A percentile compares a stretch with the other conserved stretches of the same genome.
Conservation (phyloP, 306 rosid genomes). For the Carpinus viminea region DNA sequence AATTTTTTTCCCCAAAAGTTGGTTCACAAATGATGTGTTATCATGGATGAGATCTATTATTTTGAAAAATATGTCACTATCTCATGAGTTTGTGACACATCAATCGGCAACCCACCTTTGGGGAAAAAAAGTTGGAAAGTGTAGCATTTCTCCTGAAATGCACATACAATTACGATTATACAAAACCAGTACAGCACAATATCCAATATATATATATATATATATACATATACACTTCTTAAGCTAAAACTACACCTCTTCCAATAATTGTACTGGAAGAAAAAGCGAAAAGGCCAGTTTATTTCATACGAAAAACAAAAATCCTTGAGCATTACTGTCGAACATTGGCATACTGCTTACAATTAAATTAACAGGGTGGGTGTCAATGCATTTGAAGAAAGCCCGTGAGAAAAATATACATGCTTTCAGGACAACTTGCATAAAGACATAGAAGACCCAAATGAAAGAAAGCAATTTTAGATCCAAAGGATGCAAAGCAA, state of each 20-base stretch:
- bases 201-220: too few relatives aligned
- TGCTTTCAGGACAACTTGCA: background rate
- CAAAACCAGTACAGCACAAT: background rate
- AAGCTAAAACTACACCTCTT: background rate
- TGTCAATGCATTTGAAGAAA: background rate
- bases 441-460: background rate
- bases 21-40: too few relatives aligned
- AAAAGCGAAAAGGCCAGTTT: background rate
- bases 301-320: background rate
- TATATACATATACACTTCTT: background rate
- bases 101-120: too few relatives aligned
- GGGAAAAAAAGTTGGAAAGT: too few relatives aligned
- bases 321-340: background rate
- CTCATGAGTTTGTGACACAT: too few relatives aligned
- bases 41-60: too few relatives aligned
- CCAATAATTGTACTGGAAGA: background rate
- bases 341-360: background rate
- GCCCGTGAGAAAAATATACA: background rate
- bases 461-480: background rate
- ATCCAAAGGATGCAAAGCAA: slow-evolving; percentile 2
- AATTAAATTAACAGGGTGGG: background rate
- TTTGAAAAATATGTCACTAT: too few relatives aligned
- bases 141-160: background rate
- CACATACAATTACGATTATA: background rate
- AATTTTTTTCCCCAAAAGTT: too few relatives aligned